Conservation (phyloP, 2,329 filamentous ascomycete species). For the Colletotrichum viniferum region DNA sequence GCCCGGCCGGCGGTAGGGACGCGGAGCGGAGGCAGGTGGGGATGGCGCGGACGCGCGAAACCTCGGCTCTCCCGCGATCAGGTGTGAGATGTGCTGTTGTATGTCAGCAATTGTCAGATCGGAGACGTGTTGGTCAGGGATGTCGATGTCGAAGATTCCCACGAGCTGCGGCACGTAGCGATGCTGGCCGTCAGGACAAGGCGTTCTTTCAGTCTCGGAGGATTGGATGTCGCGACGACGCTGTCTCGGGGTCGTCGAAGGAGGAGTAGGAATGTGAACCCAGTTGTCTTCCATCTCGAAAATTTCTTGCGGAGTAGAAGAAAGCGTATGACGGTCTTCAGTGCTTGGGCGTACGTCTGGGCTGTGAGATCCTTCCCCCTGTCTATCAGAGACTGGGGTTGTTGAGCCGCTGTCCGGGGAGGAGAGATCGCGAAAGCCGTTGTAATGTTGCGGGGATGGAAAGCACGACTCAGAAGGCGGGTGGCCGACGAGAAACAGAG, state of each 20-base stretch:
- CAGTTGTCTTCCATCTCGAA: background rate
- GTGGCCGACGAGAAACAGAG: background rate
- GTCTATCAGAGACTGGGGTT: background rate
- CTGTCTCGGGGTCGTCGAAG: background rate
- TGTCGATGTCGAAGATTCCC: background rate
- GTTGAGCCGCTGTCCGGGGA: background rate
- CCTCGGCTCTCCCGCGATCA: background rate
- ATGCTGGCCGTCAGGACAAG: background rate
- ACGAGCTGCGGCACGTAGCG: background rate
- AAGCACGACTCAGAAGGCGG: background rate
- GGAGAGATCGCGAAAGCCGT: background rate
- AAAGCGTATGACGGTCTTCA: background rate
- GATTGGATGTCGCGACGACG: background rate
- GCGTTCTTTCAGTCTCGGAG: background rate
- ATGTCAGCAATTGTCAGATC: background rate
- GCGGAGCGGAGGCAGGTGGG: background rate
- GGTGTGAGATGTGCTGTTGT: background rate
- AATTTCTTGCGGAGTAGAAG: background rate
- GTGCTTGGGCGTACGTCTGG: background rate
- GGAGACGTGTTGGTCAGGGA: background rate
- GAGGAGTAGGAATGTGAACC: background rate
- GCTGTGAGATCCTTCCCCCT: background rate
- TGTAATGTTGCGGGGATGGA: background rate
- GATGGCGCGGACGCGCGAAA: background rate
- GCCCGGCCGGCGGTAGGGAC: background rate